Evolutionary conservation across 2,329 filamentous ascomycete species (phyloP).

Genomic region (Cladosporium sphaerospermum): DNA sequence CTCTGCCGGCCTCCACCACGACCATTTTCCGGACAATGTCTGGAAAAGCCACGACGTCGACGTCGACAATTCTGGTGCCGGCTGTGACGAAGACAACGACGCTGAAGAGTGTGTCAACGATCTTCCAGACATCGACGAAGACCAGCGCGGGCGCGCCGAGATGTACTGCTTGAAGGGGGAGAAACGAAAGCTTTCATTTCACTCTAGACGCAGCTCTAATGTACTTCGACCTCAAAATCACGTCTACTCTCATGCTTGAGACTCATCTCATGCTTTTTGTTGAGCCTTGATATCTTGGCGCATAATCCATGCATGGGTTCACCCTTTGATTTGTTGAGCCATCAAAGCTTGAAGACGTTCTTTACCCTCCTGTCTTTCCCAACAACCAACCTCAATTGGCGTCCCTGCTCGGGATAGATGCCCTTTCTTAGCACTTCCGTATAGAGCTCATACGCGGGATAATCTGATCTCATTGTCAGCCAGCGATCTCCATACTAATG

Average conservation of each 20-base stretch:
- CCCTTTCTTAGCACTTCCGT: slow-evolving; percentile 45
- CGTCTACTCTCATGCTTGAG: too few relatives aligned
- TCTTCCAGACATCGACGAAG: slow-evolving; percentile 17
- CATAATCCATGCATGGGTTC: too few relatives aligned
- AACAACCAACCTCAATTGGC: slow-evolving; percentile 47
- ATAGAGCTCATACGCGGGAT: slow-evolving; percentile 53
- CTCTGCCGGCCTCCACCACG: slow-evolving; percentile 17
- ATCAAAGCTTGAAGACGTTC: slow-evolving; percentile 19
- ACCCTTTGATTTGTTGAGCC: too few relatives aligned
- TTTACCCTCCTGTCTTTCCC: slow-evolving; percentile 40
- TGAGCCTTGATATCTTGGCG: too few relatives aligned
- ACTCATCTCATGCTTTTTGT: too few relatives aligned
- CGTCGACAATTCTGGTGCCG: slow-evolving; percentile 11
- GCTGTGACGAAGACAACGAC: slow-evolving; percentile 17
- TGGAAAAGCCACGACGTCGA: slow-evolving; percentile 10
- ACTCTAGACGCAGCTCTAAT: too few relatives aligned
- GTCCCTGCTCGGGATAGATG: slow-evolving; percentile 40
- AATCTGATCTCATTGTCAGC: slow-evolving; percentile 24
- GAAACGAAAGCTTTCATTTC: too few relatives aligned
- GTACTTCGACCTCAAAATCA: too few relatives aligned
- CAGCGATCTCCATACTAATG: background rate
- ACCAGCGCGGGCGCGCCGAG: slow-evolving; percentile 17
- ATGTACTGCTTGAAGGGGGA: slow-evolving; percentile 2
- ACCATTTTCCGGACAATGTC: slow-evolving; percentile 15
- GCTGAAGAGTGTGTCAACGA: slow-evolving; percentile 16